Percentiles rank a stretch among this genome's conserved stretches.
These are phyloP conservation scores for Neurospora sp. DNA, from an alignment of 495 filamentous ascomycete genomes.

Conservation along the genomic window DNA sequence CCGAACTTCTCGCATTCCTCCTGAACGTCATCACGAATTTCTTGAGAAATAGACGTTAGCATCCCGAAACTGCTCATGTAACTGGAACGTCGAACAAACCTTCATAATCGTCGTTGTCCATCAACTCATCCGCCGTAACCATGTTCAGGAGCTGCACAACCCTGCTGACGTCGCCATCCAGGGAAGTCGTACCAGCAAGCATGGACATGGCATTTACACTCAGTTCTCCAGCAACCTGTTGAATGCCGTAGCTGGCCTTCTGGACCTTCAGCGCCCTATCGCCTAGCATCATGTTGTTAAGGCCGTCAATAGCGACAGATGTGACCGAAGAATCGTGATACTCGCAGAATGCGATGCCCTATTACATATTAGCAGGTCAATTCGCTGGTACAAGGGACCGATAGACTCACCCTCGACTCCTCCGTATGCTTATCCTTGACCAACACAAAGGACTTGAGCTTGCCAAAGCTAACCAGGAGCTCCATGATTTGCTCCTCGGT, in stretches of 20 bases:
- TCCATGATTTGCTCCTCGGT: conserved; percentile 86
- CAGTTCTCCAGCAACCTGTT: conserved; percentile 87
- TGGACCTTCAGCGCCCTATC: conserved; percentile 76
- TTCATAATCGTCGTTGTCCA: conserved; percentile 90
- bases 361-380: conserved; percentile 8
- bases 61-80: neutral
- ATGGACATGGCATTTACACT: conserved; percentile 97
- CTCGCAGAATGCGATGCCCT: conserved; percentile 97
- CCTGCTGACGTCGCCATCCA: conserved; percentile 62
- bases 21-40: conserved; percentile 86
- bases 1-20: conserved; percentile 93
- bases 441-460: conserved; percentile 84
- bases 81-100: conserved; percentile 43
- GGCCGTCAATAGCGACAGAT: conserved; percentile 77
- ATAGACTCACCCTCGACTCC: conserved; percentile 67
- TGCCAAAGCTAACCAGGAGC: conserved; percentile 80
- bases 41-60: conserved; percentile 33
- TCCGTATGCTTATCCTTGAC: conserved; percentile 82
- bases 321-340: conserved; percentile 71
- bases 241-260: conserved; percentile 84
- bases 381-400: neutral
- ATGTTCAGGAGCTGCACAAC: conserved; percentile 94
- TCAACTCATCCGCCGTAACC: conserved; percentile 91
- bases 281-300: conserved; percentile 87
- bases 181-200: conserved; percentile 86